Conservation (phyloP, 2,329 filamentous ascomycete species). For the Bipolaris zeicola region DNA sequence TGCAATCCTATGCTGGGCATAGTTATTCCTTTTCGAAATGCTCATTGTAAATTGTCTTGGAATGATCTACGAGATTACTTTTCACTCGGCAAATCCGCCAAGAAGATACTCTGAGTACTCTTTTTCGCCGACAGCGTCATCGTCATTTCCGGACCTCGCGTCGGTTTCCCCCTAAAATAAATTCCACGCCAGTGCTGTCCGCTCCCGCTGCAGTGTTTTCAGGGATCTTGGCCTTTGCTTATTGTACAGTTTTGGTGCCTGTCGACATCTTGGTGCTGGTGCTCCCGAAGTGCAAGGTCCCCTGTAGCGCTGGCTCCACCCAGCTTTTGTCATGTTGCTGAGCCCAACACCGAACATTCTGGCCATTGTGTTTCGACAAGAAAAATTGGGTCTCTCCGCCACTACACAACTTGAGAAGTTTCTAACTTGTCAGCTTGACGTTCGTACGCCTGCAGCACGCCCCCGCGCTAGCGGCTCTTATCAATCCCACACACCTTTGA, state of each 20-base stretch:
- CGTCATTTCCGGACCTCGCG: constrained; percentile 15
- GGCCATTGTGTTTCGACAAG: constrained; percentile 30
- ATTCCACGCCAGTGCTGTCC: constrained; percentile 27
- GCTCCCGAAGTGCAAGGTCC: constrained; percentile 23
- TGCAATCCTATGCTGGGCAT: constrained; percentile 6
- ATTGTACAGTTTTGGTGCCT: constrained; percentile 16
- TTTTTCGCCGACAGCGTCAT: constrained; percentile 16
- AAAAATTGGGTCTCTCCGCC: constrained; percentile 32
- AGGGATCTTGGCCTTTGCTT: constrained; percentile 24
- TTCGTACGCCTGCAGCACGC: constrained; percentile 19
- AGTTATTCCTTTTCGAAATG: constrained; percentile 1
- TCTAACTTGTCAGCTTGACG: constrained; percentile 16
- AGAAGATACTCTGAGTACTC: constrained; percentile 13
- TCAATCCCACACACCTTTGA: constrained; percentile 21
- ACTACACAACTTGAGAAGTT: constrained; percentile 23
- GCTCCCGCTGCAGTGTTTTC: constrained; percentile 31
- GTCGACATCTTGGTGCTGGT: constrained; percentile 25
- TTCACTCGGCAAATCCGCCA: constrained; percentile 19
- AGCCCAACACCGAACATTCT: constrained; percentile 40
- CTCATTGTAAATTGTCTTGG: constrained; percentile 8
- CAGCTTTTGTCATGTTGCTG: constrained; percentile 33
- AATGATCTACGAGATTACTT: constrained; percentile 12
- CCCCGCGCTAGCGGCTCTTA: constrained; percentile 25
- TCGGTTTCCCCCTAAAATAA: constrained; percentile 26
- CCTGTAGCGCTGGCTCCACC: constrained; percentile 31